These are phyloP conservation scores for Pseudonitzschia delicatissima DNA, from an alignment of 108 stramenopile genomes.

Conservation along the genomic window DNA sequence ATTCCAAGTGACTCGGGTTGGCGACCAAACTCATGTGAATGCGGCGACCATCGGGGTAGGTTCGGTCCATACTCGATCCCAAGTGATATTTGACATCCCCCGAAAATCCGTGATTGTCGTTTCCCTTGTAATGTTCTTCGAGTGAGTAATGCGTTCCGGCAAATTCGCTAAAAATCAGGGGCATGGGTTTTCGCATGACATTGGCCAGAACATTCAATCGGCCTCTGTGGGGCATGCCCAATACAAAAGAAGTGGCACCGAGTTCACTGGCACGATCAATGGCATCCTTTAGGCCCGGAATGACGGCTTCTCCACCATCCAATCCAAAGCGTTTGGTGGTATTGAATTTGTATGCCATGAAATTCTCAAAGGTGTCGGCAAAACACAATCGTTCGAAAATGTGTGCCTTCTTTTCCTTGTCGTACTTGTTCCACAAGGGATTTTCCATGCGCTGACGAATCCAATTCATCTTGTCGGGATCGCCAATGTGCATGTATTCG, in stretches of 20 bases:
- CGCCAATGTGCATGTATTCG: conserved; percentile 98
- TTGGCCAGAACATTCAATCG: conserved; percentile 97
- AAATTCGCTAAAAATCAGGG: conserved; percentile 97
- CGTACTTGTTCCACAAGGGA: conserved; percentile 74
- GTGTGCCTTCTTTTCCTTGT: conserved; percentile 87
- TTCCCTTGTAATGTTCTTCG: conserved; percentile 65
- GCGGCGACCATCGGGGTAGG: conserved; percentile 94
- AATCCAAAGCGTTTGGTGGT: conserved; percentile 99
- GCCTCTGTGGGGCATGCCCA: conserved; percentile 99
- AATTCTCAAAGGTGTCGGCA: conserved; percentile 97
- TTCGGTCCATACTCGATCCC: conserved; percentile 97
- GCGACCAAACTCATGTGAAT: conserved; percentile 96
- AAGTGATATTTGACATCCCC: conserved; percentile 99
- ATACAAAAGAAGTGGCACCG: conserved; percentile 94
- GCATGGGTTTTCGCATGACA: conserved; percentile 99
- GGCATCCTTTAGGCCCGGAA: conserved; percentile 94
- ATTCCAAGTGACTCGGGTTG: conserved; percentile 98
- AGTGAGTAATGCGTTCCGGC: conserved; percentile 92
- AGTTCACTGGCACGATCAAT: conserved; percentile 94
- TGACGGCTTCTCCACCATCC: conserved; percentile 95
- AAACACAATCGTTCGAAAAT: conserved; percentile 93
- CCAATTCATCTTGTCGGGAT: conserved; percentile 95
- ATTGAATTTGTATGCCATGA: conserved; percentile 96
- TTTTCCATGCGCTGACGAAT: conserved; percentile 94
- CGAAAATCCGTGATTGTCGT: conserved; percentile 79